Evolutionary conservation across 2,329 filamentous ascomycete genomes (phyloP).

Genomic region (Xylaria sp.): DNA sequence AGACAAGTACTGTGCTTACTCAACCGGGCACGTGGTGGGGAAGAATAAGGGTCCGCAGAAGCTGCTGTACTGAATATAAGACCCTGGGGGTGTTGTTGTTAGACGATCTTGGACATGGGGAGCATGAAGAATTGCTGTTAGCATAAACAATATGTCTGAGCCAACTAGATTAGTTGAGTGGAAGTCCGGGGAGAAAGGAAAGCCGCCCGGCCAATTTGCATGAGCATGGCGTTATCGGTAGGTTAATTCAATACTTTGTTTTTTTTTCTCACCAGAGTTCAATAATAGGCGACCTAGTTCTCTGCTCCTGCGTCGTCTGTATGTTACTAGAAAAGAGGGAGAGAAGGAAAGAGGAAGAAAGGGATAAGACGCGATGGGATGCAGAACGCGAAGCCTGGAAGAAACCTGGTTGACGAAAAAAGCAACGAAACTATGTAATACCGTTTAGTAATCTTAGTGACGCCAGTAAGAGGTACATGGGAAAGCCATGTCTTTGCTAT

Average conservation of each 20-base stretch:
- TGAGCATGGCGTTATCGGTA: slow-evolving; percentile 41
- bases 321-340: not conserved
- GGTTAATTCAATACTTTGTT: slow-evolving; percentile 30
- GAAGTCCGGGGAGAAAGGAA: slow-evolving; percentile 15
- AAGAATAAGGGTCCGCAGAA: slow-evolving; percentile 58
- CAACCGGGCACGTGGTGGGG: slow-evolving; percentile 70
- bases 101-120: slow-evolving; percentile 32
- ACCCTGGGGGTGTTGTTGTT: not conserved
- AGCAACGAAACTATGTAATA: slow-evolving; percentile 7
- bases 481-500: not conserved
- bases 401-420: not conserved
- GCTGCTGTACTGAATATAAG: slow-evolving; percentile 45
- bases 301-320: slow-evolving; percentile 1
- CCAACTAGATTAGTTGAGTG: slow-evolving; percentile 22
- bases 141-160: slow-evolving; percentile 28
- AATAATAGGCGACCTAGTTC: slow-evolving; percentile 20
- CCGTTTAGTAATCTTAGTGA: not conserved
- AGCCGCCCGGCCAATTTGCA: slow-evolving; percentile 36
- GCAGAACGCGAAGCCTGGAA: not conserved
- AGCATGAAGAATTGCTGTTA: slow-evolving; percentile 18
- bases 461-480: slow-evolving; percentile 1
- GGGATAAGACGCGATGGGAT: not conserved
- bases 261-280: slow-evolving; percentile 16
- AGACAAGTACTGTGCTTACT: slow-evolving; percentile 90
- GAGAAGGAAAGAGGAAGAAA: slow-evolving; percentile 1